Conservation (phyloP, 2,329 filamentous ascomycete genomes). For the Beauveria sp. region DNA sequence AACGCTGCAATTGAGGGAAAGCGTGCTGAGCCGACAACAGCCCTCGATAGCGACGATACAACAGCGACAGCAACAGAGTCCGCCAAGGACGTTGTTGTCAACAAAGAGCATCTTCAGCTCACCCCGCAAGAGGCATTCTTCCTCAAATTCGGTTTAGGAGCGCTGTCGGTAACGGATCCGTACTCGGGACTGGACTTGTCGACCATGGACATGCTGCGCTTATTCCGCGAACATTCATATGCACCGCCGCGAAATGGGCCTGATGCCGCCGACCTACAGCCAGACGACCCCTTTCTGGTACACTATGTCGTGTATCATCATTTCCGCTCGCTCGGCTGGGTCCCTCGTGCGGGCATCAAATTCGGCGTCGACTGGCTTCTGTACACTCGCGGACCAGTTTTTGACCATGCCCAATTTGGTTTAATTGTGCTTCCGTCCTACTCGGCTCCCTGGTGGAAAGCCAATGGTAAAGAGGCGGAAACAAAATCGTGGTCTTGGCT, state of each 20-base stretch:
- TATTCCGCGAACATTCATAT: conserved; percentile 63
- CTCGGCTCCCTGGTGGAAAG: conserved; percentile 63
- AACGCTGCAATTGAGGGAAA: conserved; percentile 19
- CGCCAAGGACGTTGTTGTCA: conserved; percentile 24
- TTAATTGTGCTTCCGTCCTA: conserved; percentile 80
- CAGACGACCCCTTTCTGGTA: conserved; percentile 78
- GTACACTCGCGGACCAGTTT: conserved; percentile 87
- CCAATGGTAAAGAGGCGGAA: conserved; percentile 41
- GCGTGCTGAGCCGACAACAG: conserved; percentile 16
- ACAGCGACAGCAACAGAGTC: conserved; percentile 1
- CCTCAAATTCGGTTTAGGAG: conserved; percentile 71
- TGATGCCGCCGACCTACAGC: conserved; percentile 39
- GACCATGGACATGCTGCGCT: conserved; percentile 49
- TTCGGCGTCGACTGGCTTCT: conserved; percentile 94
- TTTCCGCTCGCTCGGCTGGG: conserved; percentile 92
- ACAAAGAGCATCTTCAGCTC: conserved; percentile 82
- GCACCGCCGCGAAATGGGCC: conserved; percentile 49
- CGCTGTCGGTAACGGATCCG: conserved; percentile 54
- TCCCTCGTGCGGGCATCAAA: conserved; percentile 85
- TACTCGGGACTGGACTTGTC: conserved; percentile 38
- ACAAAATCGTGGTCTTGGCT: conserved; percentile 69
- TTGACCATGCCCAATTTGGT: conserved; percentile 91
- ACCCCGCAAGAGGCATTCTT: conserved; percentile 90
- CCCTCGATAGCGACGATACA: conserved; percentile 11
- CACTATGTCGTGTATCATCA: conserved; percentile 92